Conservation (phyloP, 1,284 basidiomycete species). For the Marasmius tenuissimus region DNA sequence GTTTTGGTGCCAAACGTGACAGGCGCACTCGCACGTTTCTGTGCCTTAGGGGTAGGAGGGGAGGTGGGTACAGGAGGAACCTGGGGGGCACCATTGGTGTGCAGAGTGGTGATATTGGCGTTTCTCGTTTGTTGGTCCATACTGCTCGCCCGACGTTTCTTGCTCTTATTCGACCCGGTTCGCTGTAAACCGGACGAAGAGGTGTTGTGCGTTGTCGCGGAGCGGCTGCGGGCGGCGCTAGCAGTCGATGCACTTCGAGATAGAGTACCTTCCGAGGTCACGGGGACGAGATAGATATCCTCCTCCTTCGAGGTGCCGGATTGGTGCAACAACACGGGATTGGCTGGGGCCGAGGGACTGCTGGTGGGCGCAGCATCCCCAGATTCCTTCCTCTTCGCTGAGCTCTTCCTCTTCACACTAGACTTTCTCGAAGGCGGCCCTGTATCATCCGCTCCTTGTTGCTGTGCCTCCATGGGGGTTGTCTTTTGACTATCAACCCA, state of each 20-base stretch:
- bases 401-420: conserved; percentile 7
- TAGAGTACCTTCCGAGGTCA: neutral
- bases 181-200: neutral
- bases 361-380: neutral
- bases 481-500: conserved; percentile 21
- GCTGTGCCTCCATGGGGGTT: too few species aligned
- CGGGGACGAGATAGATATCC: neutral
- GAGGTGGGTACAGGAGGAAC: neutral
- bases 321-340: neutral
- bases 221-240: neutral
- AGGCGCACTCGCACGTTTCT: conserved; percentile 11
- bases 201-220: neutral
- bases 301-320: neutral
- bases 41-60: conserved; percentile 3
- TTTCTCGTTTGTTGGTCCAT: neutral
- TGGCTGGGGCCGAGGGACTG: neutral
- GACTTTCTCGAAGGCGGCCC: conserved; percentile 1
- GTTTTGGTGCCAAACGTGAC: neutral
- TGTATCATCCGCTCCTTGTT: neutral
- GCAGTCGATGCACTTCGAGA: conserved; percentile 2
- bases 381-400: too few species aligned
- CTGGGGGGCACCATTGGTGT: neutral
- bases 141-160: neutral
- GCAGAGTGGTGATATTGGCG: neutral
- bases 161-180: neutral